Evolutionary conservation across 768 basidiomycete species (phyloP).

Genomic region (Russula lepida): DNA sequence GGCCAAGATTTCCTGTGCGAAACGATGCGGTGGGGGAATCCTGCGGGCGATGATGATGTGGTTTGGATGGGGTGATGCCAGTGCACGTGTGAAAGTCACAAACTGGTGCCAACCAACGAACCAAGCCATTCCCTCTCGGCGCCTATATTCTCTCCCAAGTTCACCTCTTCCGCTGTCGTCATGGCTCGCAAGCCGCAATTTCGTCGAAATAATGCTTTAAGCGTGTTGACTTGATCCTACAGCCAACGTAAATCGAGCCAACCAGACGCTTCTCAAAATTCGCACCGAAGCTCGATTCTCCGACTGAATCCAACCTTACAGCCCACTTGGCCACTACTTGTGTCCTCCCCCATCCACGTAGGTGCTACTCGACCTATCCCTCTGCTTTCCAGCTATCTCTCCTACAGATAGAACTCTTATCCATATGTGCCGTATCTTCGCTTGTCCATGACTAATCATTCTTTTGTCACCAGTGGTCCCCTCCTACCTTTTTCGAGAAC

Average conservation of each 20-base stretch:
- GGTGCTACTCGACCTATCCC: background rate
- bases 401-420: background rate
- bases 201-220: background rate
- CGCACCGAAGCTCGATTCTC: constrained; percentile 6
- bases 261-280: background rate
- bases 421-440: background rate
- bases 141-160: background rate
- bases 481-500: background rate
- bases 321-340: background rate
- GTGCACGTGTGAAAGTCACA: constrained; percentile 17
- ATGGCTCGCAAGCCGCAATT: background rate
- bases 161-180: background rate
- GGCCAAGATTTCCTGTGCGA: background rate
- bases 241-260: background rate
- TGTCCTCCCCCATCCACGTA: background rate
- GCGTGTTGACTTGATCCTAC: background rate
- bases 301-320: constrained; percentile 3
- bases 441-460: background rate
- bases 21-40: background rate
- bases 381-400: background rate
- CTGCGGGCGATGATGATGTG: constrained; percentile 15
- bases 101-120: background rate
- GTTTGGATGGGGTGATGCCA: constrained; percentile 18
- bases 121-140: background rate
- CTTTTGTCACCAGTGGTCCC: background rate